A percentile compares a stretch with the other conserved stretches of the same genome.
These are phyloP conservation scores for Skeletonema menzelii DNA, from an alignment of 108 stramenopile species.

Conservation along the genomic window DNA sequence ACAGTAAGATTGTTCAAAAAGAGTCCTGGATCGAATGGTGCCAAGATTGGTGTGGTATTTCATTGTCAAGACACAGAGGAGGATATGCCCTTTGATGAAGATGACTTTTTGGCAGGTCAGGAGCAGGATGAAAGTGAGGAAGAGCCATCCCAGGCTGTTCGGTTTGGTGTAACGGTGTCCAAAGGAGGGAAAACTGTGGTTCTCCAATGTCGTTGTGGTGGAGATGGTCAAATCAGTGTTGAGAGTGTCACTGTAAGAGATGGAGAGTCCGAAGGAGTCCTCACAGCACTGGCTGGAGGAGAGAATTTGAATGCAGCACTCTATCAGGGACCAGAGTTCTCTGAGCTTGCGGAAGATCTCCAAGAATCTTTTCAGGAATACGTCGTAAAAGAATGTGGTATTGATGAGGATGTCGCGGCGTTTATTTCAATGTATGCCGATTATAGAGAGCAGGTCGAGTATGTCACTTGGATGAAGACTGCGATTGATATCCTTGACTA, in stretches of 20 bases:
- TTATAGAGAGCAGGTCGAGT: constrained; percentile 68
- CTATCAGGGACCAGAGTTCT: constrained; percentile 81
- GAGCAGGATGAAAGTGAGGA: constrained; percentile 56
- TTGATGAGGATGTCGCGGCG: constrained; percentile 63
- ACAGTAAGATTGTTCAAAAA: constrained; percentile 42
- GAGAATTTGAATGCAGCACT: constrained; percentile 31
- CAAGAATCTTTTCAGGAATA: constrained; percentile 63
- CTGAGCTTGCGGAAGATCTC: constrained; percentile 75
- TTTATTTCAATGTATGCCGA: constrained; percentile 79
- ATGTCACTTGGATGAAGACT: constrained; percentile 42
- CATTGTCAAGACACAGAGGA: constrained; percentile 83
- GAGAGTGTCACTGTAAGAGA: constrained; percentile 56
- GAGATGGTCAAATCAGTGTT: constrained; percentile 42
- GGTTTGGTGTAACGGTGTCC: constrained; percentile 69
- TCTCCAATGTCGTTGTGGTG: constrained; percentile 51
- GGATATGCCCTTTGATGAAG: constrained; percentile 29
- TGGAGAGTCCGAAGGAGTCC: constrained; percentile 39
- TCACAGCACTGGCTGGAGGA: constrained; percentile 23
- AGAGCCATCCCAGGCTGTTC: constrained; percentile 51
- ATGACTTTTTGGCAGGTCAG: constrained; percentile 25
- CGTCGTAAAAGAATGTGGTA: constrained; percentile 60
- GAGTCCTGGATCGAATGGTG: constrained; percentile 30
- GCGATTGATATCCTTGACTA: constrained; percentile 26
- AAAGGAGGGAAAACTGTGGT: constrained; percentile 77
- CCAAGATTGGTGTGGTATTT: constrained; percentile 64